Evolutionary conservation across 768 basidiomycete species (phyloP), one percentile per base, ranked within the genome.

Genomic region (Myochromella boudieri): DNA sequence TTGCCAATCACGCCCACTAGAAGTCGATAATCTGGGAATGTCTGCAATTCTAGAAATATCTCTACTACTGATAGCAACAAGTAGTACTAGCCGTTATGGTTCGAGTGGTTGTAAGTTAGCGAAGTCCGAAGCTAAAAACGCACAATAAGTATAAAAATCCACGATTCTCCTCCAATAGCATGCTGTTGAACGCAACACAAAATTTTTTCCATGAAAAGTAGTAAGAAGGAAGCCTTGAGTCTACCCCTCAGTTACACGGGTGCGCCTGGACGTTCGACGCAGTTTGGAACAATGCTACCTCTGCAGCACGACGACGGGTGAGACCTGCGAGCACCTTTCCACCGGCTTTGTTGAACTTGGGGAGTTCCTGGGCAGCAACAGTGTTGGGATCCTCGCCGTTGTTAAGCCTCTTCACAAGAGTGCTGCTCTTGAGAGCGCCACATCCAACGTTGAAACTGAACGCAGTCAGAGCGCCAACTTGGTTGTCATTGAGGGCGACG

Each of bases 361-460:
- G 63, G 1, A 65, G 50, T 43, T 65, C 60, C 51, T 53, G 50
- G 0, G 50, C 58, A 2, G 63, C 62, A 3, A 65, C 63, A 3
- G 63, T 63, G 27, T 65, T 60, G 6, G 63, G 61, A 20, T 60
- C 52, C 51, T 65, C 60, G 4, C 61, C 61, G 2, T 33, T 46
- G 26, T 65, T 65, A 46, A 65, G 37, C 33, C 60, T 51, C 48
- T 58, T 60, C 41, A 65, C n/a, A 44, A 65, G 41, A 6, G 61
- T 65, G 41, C 62, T 63, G 26, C 43, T 42, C 46, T 59, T 44
- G 8, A 61, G 51, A 42, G 58, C 56, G 6, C 46, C 56, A 38
- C 63, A 65, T 15, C 63, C 61, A 11, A 63, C 37, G 47, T 65
- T 65, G 46, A 65, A 65, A 42, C 60, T 47, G 48, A 57, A 63